phyloP scores from a whole-genome alignment of 208 protist species.

The Phytomonas serpens region DNA sequence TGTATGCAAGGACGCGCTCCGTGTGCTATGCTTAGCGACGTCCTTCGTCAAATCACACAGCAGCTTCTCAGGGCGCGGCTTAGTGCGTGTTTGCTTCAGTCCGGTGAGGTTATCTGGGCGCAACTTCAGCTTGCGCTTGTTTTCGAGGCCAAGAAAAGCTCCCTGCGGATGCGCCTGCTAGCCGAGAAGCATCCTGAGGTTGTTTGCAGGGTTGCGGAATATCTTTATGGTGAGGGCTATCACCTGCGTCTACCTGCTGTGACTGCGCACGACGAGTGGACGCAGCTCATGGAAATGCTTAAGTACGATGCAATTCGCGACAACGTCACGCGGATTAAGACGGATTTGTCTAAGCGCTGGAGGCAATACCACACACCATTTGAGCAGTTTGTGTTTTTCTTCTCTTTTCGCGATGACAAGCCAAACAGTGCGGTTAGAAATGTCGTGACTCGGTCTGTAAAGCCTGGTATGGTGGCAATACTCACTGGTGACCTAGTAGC shows the following conservation, averaged over 20 bases:
- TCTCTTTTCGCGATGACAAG: constrained; percentile 57
- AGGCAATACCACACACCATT: constrained; percentile 65
- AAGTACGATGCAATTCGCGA: constrained; percentile 82
- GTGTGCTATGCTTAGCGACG: not conserved
- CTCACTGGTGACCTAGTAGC: constrained; percentile 63
- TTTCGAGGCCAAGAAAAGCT: constrained; percentile 76
- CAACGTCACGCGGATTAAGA: constrained; percentile 78
- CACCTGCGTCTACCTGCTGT: constrained; percentile 65
- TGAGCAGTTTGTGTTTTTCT: constrained; percentile 86
- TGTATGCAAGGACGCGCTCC: constrained; percentile 4
- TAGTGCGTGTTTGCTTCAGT: constrained; percentile 52
- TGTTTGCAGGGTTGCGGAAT: constrained; percentile 44
- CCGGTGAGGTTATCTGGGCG: constrained; percentile 50
- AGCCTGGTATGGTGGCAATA: constrained; percentile 77
- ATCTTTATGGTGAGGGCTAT: constrained; percentile 78
- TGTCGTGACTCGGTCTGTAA: constrained; percentile 71
- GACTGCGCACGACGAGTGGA: constrained; percentile 74
- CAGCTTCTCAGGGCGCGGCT: constrained; percentile 23
- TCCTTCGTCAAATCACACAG: not conserved
- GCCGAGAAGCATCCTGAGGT: constrained; percentile 54
- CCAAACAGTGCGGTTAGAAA: constrained; percentile 48
- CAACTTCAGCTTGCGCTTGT: constrained; percentile 62
- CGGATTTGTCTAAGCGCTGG: constrained; percentile 83
- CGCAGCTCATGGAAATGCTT: constrained; percentile 42
- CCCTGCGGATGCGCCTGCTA: constrained; percentile 59